These are phyloP conservation scores for Russula griseocarnosa DNA, from an alignment of 768 basidiomycete genomes.

Conservation along the genomic window DNA sequence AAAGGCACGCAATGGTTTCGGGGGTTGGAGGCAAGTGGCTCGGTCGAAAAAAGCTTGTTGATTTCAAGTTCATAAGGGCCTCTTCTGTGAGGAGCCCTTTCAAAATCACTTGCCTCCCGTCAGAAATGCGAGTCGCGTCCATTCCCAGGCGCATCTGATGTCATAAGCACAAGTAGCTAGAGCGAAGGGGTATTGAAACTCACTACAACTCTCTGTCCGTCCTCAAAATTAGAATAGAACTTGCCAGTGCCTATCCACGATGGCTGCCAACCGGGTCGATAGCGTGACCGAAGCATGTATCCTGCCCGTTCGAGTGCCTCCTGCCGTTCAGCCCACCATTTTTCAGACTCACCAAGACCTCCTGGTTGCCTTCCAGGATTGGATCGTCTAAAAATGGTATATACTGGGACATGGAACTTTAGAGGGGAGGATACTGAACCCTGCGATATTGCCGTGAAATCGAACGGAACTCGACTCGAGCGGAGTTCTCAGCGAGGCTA, in stretches of 20 bases:
- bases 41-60: constrained; percentile 17
- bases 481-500: too few species aligned
- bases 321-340: constrained; percentile 10
- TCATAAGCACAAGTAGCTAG: neutral
- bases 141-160: constrained; percentile 1
- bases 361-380: neutral
- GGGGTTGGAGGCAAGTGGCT: constrained; percentile 29
- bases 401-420: neutral
- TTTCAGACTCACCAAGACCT: neutral
- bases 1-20: constrained; percentile 32
- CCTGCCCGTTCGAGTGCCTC: neutral
- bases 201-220: constrained; percentile 7
- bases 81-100: neutral
- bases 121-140: constrained; percentile 23
- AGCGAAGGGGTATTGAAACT: neutral
- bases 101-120: constrained; percentile 12
- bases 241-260: constrained; percentile 12
- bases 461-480: too few species aligned
- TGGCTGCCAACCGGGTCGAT: constrained; percentile 13
- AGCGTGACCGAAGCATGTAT: constrained; percentile 19
- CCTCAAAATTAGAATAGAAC: neutral
- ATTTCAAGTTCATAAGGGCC: constrained; percentile 16
- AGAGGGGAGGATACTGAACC: neutral
- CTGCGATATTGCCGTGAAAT: too few species aligned
- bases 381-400: constrained; percentile 2